A percentile compares a stretch with the other conserved stretches of the same genome.
phyloP scores from a whole-genome alignment of 306 rosid species.

The Inga oerstediana region DNA sequence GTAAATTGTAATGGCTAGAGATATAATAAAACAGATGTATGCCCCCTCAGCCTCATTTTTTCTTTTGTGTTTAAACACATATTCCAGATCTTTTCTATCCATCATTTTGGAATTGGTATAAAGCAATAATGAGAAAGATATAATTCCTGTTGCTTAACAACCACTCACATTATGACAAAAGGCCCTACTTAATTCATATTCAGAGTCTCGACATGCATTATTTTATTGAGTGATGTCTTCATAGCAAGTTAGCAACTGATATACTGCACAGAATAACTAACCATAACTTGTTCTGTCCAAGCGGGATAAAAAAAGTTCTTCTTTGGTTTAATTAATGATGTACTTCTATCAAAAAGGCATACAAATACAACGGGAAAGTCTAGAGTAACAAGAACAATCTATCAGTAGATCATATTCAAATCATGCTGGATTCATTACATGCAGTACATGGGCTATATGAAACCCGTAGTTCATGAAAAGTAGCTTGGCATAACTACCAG shows the following conservation, averaged over 20 bases:
- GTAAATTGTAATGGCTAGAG: background rate
- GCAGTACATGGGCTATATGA: no score
- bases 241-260: background rate
- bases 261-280: slow-evolving; percentile 6
- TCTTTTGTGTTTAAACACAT: slow-evolving; percentile 4
- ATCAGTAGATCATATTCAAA: slow-evolving; percentile 7
- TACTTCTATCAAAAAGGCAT: slow-evolving; percentile 3
- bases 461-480: no score
- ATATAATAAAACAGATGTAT: slow-evolving; percentile 10
- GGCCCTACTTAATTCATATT: background rate
- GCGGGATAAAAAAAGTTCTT: slow-evolving; percentile 1
- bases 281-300: slow-evolving; percentile 1
- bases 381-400: slow-evolving; percentile 15
- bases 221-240: slow-evolving; percentile 13
- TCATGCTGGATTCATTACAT: background rate
- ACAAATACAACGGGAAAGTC: slow-evolving; percentile 4
- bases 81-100: slow-evolving; percentile 13
- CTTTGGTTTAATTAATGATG: slow-evolving; percentile 21
- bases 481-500: no score
- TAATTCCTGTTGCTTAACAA: background rate
- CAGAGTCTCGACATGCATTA: background rate
- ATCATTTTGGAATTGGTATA: background rate
- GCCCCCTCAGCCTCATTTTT: slow-evolving; percentile 12
- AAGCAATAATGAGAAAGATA: background rate
- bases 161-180: background rate